Evolutionary conservation across 2,329 filamentous ascomycete genomes (phyloP).

Genomic region (Exophiala lecanii-corni): DNA sequence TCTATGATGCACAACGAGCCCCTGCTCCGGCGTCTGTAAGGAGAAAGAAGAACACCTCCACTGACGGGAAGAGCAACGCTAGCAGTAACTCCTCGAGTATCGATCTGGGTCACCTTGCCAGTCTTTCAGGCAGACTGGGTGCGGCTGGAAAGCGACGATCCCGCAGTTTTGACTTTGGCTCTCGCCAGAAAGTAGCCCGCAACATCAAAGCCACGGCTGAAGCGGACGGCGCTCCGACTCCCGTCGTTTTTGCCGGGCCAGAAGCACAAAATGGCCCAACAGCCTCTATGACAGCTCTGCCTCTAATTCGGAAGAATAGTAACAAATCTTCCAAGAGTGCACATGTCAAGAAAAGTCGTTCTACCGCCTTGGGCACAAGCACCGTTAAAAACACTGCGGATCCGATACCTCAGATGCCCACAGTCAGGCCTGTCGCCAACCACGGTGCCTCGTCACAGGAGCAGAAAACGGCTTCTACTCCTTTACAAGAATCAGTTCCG

Average conservation of each 20-base stretch:
- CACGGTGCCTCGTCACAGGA: slow-evolving; percentile 46
- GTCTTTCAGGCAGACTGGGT: slow-evolving; percentile 19
- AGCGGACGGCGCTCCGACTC: slow-evolving; percentile 76
- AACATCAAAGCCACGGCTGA: slow-evolving; percentile 2
- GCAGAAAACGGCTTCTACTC: slow-evolving; percentile 51
- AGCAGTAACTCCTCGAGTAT: slow-evolving; percentile 73
- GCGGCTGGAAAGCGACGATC: slow-evolving; percentile 35
- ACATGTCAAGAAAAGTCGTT: slow-evolving; percentile 34
- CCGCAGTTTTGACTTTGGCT: slow-evolving; percentile 42
- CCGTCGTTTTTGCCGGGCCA: slow-evolving; percentile 76
- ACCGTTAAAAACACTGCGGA: slow-evolving; percentile 29
- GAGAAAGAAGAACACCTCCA: slow-evolving; percentile 43
- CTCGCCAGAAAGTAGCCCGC: slow-evolving; percentile 29
- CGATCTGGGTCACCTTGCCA: slow-evolving; percentile 55
- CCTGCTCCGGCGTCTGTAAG: slow-evolving; percentile 26
- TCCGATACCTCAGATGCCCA: slow-evolving; percentile 17
- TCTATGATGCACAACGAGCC: slow-evolving; percentile 32
- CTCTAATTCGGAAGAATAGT: slow-evolving; percentile 39
- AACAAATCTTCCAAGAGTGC: slow-evolving; percentile 39
- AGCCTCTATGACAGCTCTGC: slow-evolving; percentile 26
- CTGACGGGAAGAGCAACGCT: slow-evolving; percentile 59
- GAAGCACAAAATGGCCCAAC: slow-evolving; percentile 48
- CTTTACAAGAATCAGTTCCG: slow-evolving; percentile 32
- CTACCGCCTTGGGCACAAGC: slow-evolving; percentile 37
- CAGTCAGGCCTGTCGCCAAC: slow-evolving; percentile 18